Evolutionary conservation across 208 protist species (phyloP).

Genomic region (Trypanosoma mega): DNA sequence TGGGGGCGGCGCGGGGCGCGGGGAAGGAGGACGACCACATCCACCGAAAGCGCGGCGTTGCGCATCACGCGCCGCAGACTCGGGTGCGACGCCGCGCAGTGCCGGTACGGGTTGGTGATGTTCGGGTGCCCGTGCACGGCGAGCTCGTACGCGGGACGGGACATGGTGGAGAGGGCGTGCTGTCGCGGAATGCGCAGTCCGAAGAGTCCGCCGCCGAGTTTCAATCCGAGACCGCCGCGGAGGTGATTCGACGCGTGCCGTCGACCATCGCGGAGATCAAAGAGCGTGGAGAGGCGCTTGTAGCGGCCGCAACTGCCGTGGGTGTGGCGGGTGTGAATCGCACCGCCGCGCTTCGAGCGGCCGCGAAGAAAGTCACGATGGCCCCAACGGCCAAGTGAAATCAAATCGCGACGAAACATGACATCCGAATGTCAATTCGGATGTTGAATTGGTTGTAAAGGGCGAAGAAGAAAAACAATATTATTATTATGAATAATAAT

Average conservation of each 20-base stretch:
- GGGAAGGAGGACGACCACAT: constrained; percentile 74
- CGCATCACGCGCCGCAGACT: constrained; percentile 68
- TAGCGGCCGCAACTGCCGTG: constrained; percentile 81
- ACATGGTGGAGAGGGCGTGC: constrained; percentile 72
- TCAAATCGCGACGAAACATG: constrained; percentile 8
- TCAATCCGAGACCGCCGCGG: constrained; percentile 78
- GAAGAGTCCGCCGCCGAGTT: constrained; percentile 86
- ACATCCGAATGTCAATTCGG: neutral
- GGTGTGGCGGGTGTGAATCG: constrained; percentile 84
- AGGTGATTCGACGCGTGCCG: constrained; percentile 75
- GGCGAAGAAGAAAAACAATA: neutral
- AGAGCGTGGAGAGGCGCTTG: constrained; percentile 58
- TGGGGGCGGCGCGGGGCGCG: constrained; percentile 38
- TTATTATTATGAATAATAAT: constrained; percentile 6
- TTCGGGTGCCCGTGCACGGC: constrained; percentile 83
- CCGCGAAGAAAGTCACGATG: constrained; percentile 75
- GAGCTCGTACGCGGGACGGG: constrained; percentile 66
- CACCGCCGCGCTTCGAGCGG: constrained; percentile 67
- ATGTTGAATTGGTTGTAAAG: too few relatives aligned
- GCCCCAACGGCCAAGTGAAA: constrained; percentile 64
- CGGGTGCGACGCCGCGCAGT: constrained; percentile 65
- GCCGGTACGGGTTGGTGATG: constrained; percentile 90
- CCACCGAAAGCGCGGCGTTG: constrained; percentile 51
- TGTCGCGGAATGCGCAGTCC: constrained; percentile 83
- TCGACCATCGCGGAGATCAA: constrained; percentile 74